These are phyloP conservation scores for Xylaria flabelliformis DNA, from an alignment of 495 filamentous ascomycete genomes.

Conservation along the genomic window DNA sequence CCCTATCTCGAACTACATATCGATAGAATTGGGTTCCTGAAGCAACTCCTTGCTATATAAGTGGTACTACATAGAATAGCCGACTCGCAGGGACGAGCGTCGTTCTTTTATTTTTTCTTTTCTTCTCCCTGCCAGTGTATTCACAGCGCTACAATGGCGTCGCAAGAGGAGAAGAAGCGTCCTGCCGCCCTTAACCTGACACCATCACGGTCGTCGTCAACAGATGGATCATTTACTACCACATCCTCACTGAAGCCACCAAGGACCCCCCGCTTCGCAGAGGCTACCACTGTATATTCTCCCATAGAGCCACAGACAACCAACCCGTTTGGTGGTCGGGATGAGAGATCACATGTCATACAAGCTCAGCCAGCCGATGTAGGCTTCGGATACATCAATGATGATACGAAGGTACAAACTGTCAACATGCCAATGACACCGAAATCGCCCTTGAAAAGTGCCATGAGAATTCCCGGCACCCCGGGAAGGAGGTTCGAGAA, in stretches of 20 bases:
- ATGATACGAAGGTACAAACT: constrained; percentile 58
- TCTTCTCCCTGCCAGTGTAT: constrained; percentile 28
- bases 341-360: constrained; percentile 64
- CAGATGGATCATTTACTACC: constrained; percentile 58
- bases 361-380: constrained; percentile 79
- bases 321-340: constrained; percentile 68
- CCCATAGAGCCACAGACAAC: constrained; percentile 67
- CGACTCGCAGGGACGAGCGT: constrained; percentile 37
- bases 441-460: constrained; percentile 80
- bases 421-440: constrained; percentile 66
- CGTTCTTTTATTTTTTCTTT: constrained; percentile 40
- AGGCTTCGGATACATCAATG: constrained; percentile 87
- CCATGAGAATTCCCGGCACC: constrained; percentile 82
- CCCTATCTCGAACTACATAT: constrained; percentile 38
- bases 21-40: constrained; percentile 28
- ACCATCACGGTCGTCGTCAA: constrained; percentile 52
- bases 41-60: constrained; percentile 27
- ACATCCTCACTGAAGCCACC: constrained; percentile 73
- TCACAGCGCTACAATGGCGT: constrained; percentile 36
- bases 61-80: constrained; percentile 27
- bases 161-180: constrained; percentile 56
- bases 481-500: constrained; percentile 67
- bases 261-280: constrained; percentile 85
- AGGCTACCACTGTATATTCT: constrained; percentile 87
- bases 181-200: constrained; percentile 56